phyloP scores from a whole-genome alignment of 768 basidiomycete genomes.

The Chalciporus sphaerocephalus region DNA sequence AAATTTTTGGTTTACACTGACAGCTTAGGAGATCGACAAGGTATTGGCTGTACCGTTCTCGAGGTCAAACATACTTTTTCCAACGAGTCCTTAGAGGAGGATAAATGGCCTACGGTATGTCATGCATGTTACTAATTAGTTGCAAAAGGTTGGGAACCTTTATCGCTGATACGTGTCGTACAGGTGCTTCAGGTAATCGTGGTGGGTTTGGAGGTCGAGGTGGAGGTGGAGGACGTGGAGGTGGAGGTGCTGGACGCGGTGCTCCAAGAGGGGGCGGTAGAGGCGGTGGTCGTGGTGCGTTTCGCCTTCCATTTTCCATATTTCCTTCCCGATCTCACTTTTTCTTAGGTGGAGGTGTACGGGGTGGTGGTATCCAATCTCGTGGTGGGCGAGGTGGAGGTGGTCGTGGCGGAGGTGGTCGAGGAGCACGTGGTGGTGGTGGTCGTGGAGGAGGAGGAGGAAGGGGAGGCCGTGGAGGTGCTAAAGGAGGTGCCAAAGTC shows the following conservation, averaged over 20 bases:
- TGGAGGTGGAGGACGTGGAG: constrained; percentile 37
- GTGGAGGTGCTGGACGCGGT: constrained; percentile 35
- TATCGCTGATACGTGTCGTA: neutral
- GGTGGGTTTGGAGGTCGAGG: constrained; percentile 58
- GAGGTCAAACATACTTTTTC: constrained; percentile 1
- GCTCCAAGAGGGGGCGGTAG: constrained; percentile 40
- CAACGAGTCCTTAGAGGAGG: constrained; percentile 1
- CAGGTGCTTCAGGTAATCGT: constrained; percentile 68
- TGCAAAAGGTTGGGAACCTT: neutral
- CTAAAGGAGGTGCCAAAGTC: constrained; percentile 78
- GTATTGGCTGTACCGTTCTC: constrained; percentile 9
- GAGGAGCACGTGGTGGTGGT: constrained; percentile 43
- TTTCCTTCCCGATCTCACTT: neutral
- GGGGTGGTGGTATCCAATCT: constrained; percentile 27
- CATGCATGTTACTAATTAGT: neutral
- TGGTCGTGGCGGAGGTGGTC: constrained; percentile 43
- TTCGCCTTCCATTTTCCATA: neutral
- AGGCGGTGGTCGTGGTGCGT: constrained; percentile 38
- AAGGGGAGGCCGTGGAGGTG: constrained; percentile 66
- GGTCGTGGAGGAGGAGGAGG: constrained; percentile 51
- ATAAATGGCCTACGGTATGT: constrained; percentile 36
- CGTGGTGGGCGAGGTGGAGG: constrained; percentile 35
- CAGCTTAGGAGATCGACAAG: constrained; percentile 10
- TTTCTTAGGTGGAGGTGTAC: constrained; percentile 10
- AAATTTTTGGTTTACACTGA: constrained; percentile 15